Conservation (phyloP, 2,329 filamentous ascomycete genomes). For the Coccinonectria pachysandricola region DNA sequence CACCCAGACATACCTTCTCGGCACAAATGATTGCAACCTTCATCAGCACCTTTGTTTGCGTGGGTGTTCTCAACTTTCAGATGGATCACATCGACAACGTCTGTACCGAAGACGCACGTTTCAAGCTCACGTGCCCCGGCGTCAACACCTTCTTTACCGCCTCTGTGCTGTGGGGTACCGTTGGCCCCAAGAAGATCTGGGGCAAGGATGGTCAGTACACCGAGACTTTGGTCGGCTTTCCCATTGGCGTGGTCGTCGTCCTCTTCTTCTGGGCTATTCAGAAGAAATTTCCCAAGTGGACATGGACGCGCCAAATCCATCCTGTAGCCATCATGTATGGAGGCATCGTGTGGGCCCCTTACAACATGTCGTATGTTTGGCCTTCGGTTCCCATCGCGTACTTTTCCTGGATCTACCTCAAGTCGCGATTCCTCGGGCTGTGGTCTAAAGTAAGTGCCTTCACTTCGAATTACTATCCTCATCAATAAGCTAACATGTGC, state of each 20-base stretch:
- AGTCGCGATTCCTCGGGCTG: constrained; percentile 36
- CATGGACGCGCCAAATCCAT: constrained; percentile 34
- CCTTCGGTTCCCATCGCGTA: constrained; percentile 42
- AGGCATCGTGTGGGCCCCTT: constrained; percentile 35
- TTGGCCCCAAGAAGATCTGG: constrained; percentile 41
- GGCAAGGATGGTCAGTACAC: constrained; percentile 38
- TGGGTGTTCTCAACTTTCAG: constrained; percentile 39
- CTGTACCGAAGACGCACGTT: constrained; percentile 36
- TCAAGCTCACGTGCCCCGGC: constrained; percentile 40
- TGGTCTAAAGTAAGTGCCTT: constrained; percentile 37
- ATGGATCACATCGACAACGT: constrained; percentile 38
- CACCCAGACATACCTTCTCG: constrained; percentile 47
- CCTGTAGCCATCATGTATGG: constrained; percentile 38
- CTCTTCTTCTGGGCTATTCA: constrained; percentile 29
- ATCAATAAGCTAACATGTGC: constrained; percentile 1
- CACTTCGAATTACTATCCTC: not conserved
- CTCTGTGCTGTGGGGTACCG: constrained; percentile 44
- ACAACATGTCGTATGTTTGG: constrained; percentile 42
- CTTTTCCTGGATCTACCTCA: constrained; percentile 42
- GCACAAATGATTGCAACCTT: constrained; percentile 50
- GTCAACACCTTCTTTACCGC: constrained; percentile 48
- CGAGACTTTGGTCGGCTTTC: constrained; percentile 38
- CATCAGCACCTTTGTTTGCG: constrained; percentile 40
- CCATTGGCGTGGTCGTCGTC: constrained; percentile 36
- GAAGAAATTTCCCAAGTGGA: constrained; percentile 31